phyloP scores from a whole-genome alignment of 768 basidiomycete species.

The Agaricus blazei region DNA sequence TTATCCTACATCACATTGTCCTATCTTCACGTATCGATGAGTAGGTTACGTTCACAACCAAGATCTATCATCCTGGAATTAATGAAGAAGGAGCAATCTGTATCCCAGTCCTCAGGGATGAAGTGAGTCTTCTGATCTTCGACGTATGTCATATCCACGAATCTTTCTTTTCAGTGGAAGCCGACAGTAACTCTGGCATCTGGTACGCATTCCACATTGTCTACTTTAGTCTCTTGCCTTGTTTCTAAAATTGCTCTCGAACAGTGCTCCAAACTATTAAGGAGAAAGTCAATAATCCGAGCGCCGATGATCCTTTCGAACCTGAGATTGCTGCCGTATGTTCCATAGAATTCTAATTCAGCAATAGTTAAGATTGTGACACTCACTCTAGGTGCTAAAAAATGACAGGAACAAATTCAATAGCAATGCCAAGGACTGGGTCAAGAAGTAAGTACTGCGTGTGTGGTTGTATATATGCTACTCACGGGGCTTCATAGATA shows the following conservation, averaged over 20 bases:
- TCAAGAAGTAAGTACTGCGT: slow-evolving; percentile 62
- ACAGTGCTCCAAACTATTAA: slow-evolving; percentile 72
- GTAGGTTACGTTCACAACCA: slow-evolving; percentile 80
- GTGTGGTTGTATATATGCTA: slow-evolving; percentile 11
- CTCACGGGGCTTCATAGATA: slow-evolving; percentile 2
- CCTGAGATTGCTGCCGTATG: slow-evolving; percentile 81
- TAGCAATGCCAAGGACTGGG: slow-evolving; percentile 75
- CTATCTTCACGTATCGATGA: slow-evolving; percentile 11
- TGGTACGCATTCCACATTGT: slow-evolving; percentile 34
- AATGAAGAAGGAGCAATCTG: slow-evolving; percentile 87
- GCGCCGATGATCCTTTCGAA: slow-evolving; percentile 84
- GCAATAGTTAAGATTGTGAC: background rate
- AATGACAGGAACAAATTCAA: slow-evolving; percentile 72
- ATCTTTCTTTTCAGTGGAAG: slow-evolving; percentile 60
- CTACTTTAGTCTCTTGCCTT: background rate
- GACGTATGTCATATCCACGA: slow-evolving; percentile 4
- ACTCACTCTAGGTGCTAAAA: slow-evolving; percentile 55
- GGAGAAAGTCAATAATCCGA: slow-evolving; percentile 86
- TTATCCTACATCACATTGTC: slow-evolving; percentile 3
- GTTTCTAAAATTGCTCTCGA: background rate
- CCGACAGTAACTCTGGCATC: slow-evolving; percentile 70
- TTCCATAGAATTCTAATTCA: slow-evolving; percentile 9
- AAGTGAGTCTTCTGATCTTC: slow-evolving; percentile 42
- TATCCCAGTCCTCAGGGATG: slow-evolving; percentile 78
- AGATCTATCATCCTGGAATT: slow-evolving; percentile 88